Percentiles rank a stretch among this genome's conserved stretches.
Conservation (phyloP, 805 yeast species). For the Candida michaelii region DNA sequence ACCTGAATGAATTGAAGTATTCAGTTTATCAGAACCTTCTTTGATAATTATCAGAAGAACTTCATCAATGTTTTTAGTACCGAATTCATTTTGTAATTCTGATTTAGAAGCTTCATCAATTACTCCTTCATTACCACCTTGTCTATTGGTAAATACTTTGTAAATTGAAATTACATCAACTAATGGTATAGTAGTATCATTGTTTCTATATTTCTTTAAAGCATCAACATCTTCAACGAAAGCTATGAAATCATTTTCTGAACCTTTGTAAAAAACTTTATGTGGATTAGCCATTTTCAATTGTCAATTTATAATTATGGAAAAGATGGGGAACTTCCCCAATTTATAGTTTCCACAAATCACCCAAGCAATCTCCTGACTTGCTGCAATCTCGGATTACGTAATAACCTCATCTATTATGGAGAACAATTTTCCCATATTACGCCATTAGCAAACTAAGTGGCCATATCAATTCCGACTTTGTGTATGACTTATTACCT, state of each 20-base stretch:
- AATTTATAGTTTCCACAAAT: conserved; percentile 2
- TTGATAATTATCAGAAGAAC: conserved; percentile 58
- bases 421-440: background rate
- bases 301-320: too few relatives aligned
- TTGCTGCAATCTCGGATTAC: conserved; percentile 5
- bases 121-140: conserved; percentile 72
- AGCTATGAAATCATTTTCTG: conserved; percentile 60
- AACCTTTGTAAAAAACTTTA: conserved; percentile 67
- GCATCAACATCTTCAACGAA: conserved; percentile 58
- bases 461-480: background rate
- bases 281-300: conserved; percentile 24
- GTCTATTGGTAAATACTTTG: conserved; percentile 60
- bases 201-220: conserved; percentile 47
- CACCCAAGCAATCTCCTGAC: conserved; percentile 6
- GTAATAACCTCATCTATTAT: conserved; percentile 1
- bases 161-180: conserved; percentile 62
- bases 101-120: conserved; percentile 69
- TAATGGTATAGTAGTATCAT: conserved; percentile 56
- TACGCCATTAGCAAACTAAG: conserved; percentile 7
- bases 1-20: conserved; percentile 20
- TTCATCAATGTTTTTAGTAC: conserved; percentile 53
- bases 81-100: conserved; percentile 69
- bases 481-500: conserved; percentile 1
- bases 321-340: conserved; percentile 6
- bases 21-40: conserved; percentile 54